Conservation (phyloP, 2,329 filamentous ascomycete species). For the Alternaria ethzedia region DNA sequence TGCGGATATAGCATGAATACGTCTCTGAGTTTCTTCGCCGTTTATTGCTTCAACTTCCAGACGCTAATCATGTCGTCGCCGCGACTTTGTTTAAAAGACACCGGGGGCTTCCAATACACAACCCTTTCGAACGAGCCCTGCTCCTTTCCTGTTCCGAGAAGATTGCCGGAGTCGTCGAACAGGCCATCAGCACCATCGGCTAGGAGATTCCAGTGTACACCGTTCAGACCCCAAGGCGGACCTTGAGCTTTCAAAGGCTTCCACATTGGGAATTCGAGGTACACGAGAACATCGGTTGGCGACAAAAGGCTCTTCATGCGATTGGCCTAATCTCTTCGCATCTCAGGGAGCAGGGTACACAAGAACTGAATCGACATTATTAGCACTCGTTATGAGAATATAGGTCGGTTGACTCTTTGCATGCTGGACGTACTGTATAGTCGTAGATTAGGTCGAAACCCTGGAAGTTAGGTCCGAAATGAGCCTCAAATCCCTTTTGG, state of each 20-base stretch:
- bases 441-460: conserved; percentile 66
- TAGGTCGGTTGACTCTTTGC: neutral
- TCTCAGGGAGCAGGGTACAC: conserved; percentile 61
- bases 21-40: neutral
- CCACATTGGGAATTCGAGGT: conserved; percentile 75
- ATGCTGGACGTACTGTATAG: conserved; percentile 57
- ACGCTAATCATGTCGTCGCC: conserved; percentile 25
- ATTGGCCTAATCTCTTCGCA: conserved; percentile 62
- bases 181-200: conserved; percentile 17
- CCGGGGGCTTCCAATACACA: conserved; percentile 20
- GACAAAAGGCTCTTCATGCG: conserved; percentile 61
- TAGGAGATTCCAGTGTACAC: conserved; percentile 22
- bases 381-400: neutral
- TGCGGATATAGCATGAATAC: neutral
- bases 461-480: conserved; percentile 32
- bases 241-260: conserved; percentile 69
- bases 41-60: conserved; percentile 18
- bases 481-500: conserved; percentile 58
- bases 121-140: conserved; percentile 15
- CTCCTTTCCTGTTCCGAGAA: conserved; percentile 1
- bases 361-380: conserved; percentile 56
- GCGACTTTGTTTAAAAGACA: conserved; percentile 23
- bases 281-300: conserved; percentile 60
- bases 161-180: conserved; percentile 14
- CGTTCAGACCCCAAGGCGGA: conserved; percentile 75